Conservation (phyloP, 164 flowering plant species). For the Aristolochia fimbriata region DNA sequence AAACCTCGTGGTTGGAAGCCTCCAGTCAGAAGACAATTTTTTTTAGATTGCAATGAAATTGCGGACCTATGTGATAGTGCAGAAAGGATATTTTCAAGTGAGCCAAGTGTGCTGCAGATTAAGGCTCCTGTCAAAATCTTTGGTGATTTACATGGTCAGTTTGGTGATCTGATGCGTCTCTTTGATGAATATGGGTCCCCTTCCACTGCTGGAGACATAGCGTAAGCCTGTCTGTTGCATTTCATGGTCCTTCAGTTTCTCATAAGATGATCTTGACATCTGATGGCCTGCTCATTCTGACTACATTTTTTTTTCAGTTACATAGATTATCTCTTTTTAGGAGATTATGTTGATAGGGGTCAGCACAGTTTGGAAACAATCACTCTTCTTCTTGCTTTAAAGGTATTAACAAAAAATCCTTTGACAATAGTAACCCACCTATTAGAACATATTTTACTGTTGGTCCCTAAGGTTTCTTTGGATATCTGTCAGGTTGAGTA, state of each 20-base stretch:
- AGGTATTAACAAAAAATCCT: slow-evolving; percentile 33
- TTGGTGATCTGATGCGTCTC: slow-evolving; percentile 99
- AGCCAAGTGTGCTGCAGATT: slow-evolving; percentile 87
- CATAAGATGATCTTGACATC: neutral
- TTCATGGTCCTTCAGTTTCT: neutral
- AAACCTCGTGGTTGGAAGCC: slow-evolving; percentile 99
- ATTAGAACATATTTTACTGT: neutral
- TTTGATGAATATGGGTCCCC: slow-evolving; percentile 99
- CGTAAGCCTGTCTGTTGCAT: slow-evolving; percentile 44
- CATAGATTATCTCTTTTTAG: slow-evolving; percentile 96
- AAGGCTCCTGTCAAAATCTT: slow-evolving; percentile 96
- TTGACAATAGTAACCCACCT: neutral
- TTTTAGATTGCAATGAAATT: slow-evolving; percentile 96
- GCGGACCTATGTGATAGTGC: slow-evolving; percentile 97
- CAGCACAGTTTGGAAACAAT: slow-evolving; percentile 98
- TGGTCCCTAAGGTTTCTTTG: neutral
- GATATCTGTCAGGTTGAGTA: slow-evolving; percentile 59
- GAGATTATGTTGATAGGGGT: slow-evolving; percentile 99
- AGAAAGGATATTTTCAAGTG: slow-evolving; percentile 81
- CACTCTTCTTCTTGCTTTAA: slow-evolving; percentile 80
- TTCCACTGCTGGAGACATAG: slow-evolving; percentile 97
- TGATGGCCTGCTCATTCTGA: neutral
- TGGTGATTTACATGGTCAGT: slow-evolving; percentile 99
- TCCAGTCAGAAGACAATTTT: slow-evolving; percentile 93
- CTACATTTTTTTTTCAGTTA: slow-evolving; percentile 43